Conservation (phyloP, 352 stramenopile species). For the Pythium brassicae region DNA sequence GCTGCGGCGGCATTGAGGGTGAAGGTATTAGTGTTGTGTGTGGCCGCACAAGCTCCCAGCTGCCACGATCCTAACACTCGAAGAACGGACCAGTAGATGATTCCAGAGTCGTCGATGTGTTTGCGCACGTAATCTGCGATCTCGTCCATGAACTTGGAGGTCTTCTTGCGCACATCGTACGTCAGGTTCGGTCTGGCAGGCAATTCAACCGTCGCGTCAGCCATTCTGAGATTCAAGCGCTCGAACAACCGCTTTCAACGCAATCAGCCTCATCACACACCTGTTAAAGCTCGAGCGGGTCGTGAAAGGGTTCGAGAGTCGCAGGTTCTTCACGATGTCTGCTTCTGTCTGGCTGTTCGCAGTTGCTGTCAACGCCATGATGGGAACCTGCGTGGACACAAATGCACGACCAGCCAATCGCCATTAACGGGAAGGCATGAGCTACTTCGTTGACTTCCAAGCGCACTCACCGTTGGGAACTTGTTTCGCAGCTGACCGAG, state of each 20-base stretch:
- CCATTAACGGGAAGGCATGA: no score
- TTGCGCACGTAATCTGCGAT: constrained; percentile 73
- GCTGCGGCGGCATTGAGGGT: constrained; percentile 23
- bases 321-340: constrained; percentile 80
- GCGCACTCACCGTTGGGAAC: neutral
- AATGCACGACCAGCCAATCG: neutral
- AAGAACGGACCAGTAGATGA: constrained; percentile 78
- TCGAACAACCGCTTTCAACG: neutral
- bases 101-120: constrained; percentile 84
- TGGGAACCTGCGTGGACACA: constrained; percentile 50
- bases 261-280: constrained; percentile 28
- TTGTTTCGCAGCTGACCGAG: neutral
- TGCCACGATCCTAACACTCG: neutral
- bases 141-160: constrained; percentile 75
- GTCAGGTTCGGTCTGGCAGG: constrained; percentile 67
- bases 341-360: constrained; percentile 80
- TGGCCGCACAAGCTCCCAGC: no score
- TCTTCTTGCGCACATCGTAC: constrained; percentile 82
- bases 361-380: constrained; percentile 87
- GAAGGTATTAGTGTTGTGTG: neutral
- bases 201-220: neutral
- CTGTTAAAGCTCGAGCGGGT: constrained; percentile 81
- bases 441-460: no score
- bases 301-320: constrained; percentile 68
- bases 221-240: neutral